Base-by-base conservation (phyloP, 78 protist species). In the Paulinella micropora region DNA sequence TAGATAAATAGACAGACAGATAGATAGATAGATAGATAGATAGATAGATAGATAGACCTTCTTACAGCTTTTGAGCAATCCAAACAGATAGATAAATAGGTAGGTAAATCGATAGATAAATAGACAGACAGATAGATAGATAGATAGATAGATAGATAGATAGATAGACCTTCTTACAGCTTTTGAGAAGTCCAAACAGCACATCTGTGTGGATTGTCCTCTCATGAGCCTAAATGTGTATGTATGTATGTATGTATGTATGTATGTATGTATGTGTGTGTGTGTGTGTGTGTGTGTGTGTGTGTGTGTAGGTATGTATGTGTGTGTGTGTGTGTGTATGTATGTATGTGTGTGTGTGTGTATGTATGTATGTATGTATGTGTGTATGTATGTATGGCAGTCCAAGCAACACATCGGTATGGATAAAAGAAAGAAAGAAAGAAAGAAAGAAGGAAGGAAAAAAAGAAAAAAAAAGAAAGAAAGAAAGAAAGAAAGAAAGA, bases 141-240 rank as follows among this genome's bases (percentile, higher is more conserved):
- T n/a, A n/a, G n/a, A n/a, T n/a, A n/a, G n/a, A n/a, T n/a, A n/a
- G n/a, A n/a, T n/a, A n/a, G n/a, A n/a, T n/a, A n/a, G n/a, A n/a
- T n/a, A n/a, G n/a, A n/a, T n/a, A n/a, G n/a, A n/a, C n/a, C n/a
- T n/a, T 67, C 77, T 29, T 28, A 67, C 77, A 67, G 4, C 79
- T 38, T 93, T 98, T 98, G 83, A 96, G 83, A 34, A 98, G 90
- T 1, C 98, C 99, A 89, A 98, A 98, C 83, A 98, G 90, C 0
- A 98, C 99, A 86, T 97, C 99, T 1, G 99, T 98, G 93, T 93
- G 90, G 86, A 98, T 92, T 15, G 98, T 94, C 39, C 99, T 93
- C 90, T 98, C 99, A 95, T 98, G 99, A 4, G 99, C 99, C 89
- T 28, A 36, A 41, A 89, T 39, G 28, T 15, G 29, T 89, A 51